phyloP scores from a whole-genome alignment of 2,329 filamentous ascomycete species.

The Plectosphaerella cucumerina region DNA sequence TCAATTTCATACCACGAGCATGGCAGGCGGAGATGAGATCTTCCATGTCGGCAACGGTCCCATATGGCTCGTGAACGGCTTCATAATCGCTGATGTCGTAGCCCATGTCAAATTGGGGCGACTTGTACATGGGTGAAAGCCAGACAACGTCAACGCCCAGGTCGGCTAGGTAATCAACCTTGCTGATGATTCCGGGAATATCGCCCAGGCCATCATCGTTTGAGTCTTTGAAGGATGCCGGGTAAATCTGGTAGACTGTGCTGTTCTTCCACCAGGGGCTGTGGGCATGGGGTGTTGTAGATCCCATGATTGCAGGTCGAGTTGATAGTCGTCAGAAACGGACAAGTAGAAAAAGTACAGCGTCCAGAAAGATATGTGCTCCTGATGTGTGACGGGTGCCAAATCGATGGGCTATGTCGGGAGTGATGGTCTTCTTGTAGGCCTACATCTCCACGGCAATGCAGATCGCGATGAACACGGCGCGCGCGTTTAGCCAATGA shows the following conservation, averaged over 20 bases:
- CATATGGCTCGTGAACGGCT: constrained; percentile 60
- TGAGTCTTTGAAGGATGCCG: constrained; percentile 52
- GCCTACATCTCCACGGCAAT: background rate
- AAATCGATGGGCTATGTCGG: too few species aligned
- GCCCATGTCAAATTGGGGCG: constrained; percentile 64
- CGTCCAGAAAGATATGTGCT: too few species aligned
- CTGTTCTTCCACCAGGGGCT: constrained; percentile 52
- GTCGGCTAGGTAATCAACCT: constrained; percentile 56
- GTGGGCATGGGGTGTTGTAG: background rate
- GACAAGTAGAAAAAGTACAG: too few species aligned
- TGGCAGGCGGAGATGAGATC: constrained; percentile 56
- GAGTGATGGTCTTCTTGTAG: too few species aligned
- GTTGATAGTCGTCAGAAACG: too few species aligned
- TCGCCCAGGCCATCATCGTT: constrained; percentile 59
- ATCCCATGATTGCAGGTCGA: background rate
- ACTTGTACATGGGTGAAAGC: constrained; percentile 63
- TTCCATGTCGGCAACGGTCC: constrained; percentile 63
- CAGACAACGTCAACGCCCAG: constrained; percentile 63
- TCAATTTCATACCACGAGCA: constrained; percentile 61
- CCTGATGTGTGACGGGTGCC: too few species aligned
- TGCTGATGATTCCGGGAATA: constrained; percentile 57
- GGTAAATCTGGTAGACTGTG: constrained; percentile 57
- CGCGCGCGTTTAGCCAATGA: constrained; percentile 6
- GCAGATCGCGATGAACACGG: background rate
- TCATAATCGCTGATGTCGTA: constrained; percentile 69